Base-by-base conservation (phyloP, 345 rosid species). In the Draba incana region DNA sequence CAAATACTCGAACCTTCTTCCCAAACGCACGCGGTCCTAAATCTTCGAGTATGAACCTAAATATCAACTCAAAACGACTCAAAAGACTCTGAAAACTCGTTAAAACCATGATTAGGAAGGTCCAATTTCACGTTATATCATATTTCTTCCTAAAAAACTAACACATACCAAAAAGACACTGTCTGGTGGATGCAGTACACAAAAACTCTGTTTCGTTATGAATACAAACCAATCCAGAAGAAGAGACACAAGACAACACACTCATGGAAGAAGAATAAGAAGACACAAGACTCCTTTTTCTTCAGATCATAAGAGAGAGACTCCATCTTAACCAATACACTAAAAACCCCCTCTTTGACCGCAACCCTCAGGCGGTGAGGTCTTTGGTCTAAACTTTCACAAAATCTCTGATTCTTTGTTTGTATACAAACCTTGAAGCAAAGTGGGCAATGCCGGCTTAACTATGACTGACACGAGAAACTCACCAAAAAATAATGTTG, bases 401-500 rank as follows among this genome's bases (percentile, higher is more conserved):
- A 33, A 38, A 58, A 35, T 35, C 39, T 58, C 10, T 67, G 68
- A 66, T 60, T 66, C 77, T 30, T 65, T 45, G 43, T 52, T 66
- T 60, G 58, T 54, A 16, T 60, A n/a, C n/a, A 74, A 74, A 59
- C 57, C 23, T 44, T 13, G 62, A 66, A 59, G 67, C 71, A 60
- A 8, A 12, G 33, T 8, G 4, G 28, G 38, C 54, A 50, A 60
- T 33, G 62, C 56, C 56, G 45, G 57, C 49, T 39, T 39, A 23
- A 16, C 4, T 15, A 52, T 67, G 55, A 52, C 61, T 67, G 55
- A 52, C 61, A 0, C 48, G 67, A 53, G 43, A 67, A 68, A 50
- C 65, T 47, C 78, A 75, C 48, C 53, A 68, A 75, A 74, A 74
- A 68, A 61, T 54, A 56, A 45, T 54, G 11, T 33, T 30, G 25